A percentile compares a stretch with the other conserved stretches of the same genome.
These are phyloP conservation scores for Tylopilus rubrobrunneus DNA, from an alignment of 768 basidiomycete species.

Conservation along the genomic window DNA sequence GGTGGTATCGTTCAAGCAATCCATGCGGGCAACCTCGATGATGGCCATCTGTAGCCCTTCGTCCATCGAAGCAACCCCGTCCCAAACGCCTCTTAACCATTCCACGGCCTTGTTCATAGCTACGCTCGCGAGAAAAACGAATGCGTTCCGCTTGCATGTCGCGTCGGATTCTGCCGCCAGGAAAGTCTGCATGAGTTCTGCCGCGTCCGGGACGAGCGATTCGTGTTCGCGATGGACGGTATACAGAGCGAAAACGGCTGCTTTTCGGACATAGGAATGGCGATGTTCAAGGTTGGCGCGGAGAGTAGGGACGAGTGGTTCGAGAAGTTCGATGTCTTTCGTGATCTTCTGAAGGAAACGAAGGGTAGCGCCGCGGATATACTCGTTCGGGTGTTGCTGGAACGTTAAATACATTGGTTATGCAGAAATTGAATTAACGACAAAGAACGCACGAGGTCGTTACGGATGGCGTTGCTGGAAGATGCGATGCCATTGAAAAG, in stretches of 20 bases:
- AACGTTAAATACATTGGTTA: not conserved
- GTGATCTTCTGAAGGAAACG: conserved; percentile 95
- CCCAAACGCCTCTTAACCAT: conserved; percentile 83
- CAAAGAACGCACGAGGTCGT: conserved; percentile 74
- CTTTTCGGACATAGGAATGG: conserved; percentile 97
- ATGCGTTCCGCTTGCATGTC: conserved; percentile 95
- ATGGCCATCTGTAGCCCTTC: conserved; percentile 94
- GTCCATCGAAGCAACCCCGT: conserved; percentile 77
- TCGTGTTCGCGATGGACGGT: conserved; percentile 94
- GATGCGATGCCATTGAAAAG: conserved; percentile 9
- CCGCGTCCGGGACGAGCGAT: conserved; percentile 91
- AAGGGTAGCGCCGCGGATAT: conserved; percentile 96
- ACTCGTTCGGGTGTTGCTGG: conserved; percentile 99
- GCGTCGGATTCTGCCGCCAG: conserved; percentile 93
- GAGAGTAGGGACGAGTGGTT: conserved; percentile 92
- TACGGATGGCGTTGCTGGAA: conserved; percentile 89
- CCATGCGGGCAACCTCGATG: conserved; percentile 88
- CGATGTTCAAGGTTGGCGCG: conserved; percentile 94
- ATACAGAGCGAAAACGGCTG: conserved; percentile 94
- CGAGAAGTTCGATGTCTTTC: conserved; percentile 88
- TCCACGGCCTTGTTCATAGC: conserved; percentile 90
- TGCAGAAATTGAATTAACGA: not conserved
- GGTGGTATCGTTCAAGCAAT: conserved; percentile 81
- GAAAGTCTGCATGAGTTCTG: conserved; percentile 95
- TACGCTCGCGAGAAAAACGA: conserved; percentile 86